Percentiles rank a stretch among this genome's conserved stretches.
These are phyloP conservation scores for Acidiella bohemica DNA, from an alignment of 495 filamentous ascomycete genomes.

Conservation along the genomic window DNA sequence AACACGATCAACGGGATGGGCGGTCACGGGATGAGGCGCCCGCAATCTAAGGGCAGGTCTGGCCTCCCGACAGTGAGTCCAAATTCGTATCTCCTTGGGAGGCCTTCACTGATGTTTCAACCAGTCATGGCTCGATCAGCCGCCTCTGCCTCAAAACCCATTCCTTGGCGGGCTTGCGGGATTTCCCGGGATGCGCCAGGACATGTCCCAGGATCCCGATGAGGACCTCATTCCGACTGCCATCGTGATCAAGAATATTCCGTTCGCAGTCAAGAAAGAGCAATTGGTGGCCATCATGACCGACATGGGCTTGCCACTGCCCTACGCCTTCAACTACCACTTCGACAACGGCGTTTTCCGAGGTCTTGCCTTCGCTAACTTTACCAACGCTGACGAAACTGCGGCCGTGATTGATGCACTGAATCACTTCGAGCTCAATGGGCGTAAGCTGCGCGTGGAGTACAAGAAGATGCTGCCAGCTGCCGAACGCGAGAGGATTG, in stretches of 20 bases:
- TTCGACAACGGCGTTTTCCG: constrained; percentile 97
- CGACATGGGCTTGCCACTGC: constrained; percentile 74
- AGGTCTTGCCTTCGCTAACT: constrained; percentile 94
- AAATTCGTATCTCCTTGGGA: not conserved
- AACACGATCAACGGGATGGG: constrained; percentile 42
- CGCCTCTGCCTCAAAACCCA: constrained; percentile 34
- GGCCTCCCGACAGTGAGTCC: constrained; percentile 46
- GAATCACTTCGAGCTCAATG: constrained; percentile 91
- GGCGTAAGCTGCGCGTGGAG: constrained; percentile 84
- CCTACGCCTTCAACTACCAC: constrained; percentile 98
- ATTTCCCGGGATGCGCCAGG: constrained; percentile 32
- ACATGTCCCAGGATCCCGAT: constrained; percentile 43
- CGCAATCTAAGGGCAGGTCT: constrained; percentile 37
- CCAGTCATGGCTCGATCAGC: constrained; percentile 44
- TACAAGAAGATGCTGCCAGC: constrained; percentile 99
- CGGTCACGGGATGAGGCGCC: constrained; percentile 44
- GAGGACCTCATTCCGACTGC: constrained; percentile 94
- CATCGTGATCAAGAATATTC: constrained; percentile 99
- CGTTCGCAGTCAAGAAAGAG: constrained; percentile 96
- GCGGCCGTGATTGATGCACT: constrained; percentile 76
- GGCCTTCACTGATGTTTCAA: constrained; percentile 22
- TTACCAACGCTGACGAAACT: constrained; percentile 89
- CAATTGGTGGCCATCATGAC: constrained; percentile 86
- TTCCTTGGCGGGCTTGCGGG: constrained; percentile 7
- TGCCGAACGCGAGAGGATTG: constrained; percentile 88